A percentile compares a stretch with the other conserved stretches of the same genome.
These are phyloP conservation scores for Cinchona pubescens DNA, from an alignment of 257 asterid species.

Conservation along the genomic window DNA sequence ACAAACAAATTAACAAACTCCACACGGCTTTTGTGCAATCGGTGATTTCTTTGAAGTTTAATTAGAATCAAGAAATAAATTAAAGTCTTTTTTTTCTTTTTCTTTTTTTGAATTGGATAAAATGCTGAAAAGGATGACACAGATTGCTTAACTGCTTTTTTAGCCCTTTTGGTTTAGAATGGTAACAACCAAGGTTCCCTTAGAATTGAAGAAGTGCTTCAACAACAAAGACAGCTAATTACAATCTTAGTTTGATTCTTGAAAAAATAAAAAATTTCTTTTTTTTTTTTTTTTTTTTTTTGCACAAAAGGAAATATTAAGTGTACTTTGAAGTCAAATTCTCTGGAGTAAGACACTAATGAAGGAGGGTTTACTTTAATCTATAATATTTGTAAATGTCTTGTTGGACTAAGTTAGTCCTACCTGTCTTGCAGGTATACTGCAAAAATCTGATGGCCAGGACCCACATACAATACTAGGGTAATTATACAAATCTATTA, in stretches of 20 bases:
- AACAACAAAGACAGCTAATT: conserved; percentile 49
- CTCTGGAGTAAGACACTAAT: conserved; percentile 29
- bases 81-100: conserved; percentile 5
- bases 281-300: background rate
- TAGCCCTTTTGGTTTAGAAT: conserved; percentile 1
- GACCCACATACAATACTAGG: conserved; percentile 27
- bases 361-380: background rate
- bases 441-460: conserved; percentile 39
- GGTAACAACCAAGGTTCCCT: background rate
- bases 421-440: conserved; percentile 43
- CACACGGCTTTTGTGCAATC: conserved; percentile 21
- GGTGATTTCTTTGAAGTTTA: conserved; percentile 26
- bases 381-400: background rate
- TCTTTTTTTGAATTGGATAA: conserved; percentile 6
- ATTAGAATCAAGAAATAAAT: conserved; percentile 10
- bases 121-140: conserved; percentile 40
- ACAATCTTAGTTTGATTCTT: conserved; percentile 19
- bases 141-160: conserved; percentile 38
- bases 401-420: conserved; percentile 16
- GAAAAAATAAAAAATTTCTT: background rate
- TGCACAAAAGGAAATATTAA: conserved; percentile 18
- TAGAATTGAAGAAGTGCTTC: conserved; percentile 15
- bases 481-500: no score
- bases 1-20: conserved; percentile 6
- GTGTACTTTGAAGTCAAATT: conserved; percentile 39